Percentiles rank a stretch among this genome's conserved stretches.
phyloP scores from a whole-genome alignment of 345 rosid species.

The Bruguiera parviflora region DNA sequence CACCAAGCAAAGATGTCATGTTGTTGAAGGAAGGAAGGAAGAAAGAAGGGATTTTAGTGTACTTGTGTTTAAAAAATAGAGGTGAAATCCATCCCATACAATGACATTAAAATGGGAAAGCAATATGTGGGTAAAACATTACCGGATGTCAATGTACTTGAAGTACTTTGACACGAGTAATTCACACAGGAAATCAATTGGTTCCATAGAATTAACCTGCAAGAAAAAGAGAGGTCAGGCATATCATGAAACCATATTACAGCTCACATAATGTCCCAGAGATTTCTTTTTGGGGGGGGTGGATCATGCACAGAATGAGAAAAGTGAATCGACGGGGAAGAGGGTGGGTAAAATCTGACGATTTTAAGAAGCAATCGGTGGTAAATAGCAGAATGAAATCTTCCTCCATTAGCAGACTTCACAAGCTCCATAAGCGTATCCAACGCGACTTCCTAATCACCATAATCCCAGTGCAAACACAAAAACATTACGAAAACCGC shows the following conservation, averaged over 20 bases:
- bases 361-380: conserved; percentile 57
- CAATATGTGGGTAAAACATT: background rate
- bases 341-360: conserved; percentile 39
- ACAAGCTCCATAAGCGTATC: conserved; percentile 82
- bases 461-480: too few relatives aligned
- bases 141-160: conserved; percentile 75
- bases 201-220: conserved; percentile 50
- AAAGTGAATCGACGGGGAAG: background rate
- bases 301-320: background rate
- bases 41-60: background rate
- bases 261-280: too few relatives aligned
- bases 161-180: conserved; percentile 66
- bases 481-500: background rate
- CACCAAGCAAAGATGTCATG: background rate
- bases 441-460: conserved; percentile 63
- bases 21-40: background rate
- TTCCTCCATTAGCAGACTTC: conserved; percentile 63
- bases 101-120: background rate
- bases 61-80: background rate
- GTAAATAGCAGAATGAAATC: conserved; percentile 65
- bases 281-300: background rate
- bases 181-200: conserved; percentile 42
- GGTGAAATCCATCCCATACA: background rate
- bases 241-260: background rate
- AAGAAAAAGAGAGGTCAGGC: conserved; percentile 1